Percentiles rank a stretch among this genome's conserved stretches.
Conservation (phyloP, 2,329 filamentous ascomycete species). For the Rhynchosporium graminicola region DNA sequence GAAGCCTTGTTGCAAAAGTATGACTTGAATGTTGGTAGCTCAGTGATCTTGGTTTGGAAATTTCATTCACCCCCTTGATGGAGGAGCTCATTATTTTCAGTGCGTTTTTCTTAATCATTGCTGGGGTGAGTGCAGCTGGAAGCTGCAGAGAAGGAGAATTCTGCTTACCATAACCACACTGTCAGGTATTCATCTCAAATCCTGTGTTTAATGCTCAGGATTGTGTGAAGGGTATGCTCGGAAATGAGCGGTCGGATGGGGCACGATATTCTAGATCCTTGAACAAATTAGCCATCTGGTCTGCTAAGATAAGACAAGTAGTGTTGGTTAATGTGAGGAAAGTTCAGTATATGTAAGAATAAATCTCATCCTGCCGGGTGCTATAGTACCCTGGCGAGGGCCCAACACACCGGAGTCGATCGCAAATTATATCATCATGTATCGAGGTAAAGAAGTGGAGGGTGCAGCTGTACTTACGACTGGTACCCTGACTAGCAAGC, state of each 20-base stretch:
- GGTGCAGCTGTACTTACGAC: constrained; percentile 18
- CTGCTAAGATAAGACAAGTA: neutral
- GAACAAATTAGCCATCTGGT: constrained; percentile 10
- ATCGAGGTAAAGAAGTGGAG: constrained; percentile 25
- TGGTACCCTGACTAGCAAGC: neutral
- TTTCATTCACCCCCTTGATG: constrained; percentile 34
- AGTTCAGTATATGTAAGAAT: constrained; percentile 99
- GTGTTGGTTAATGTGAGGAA: constrained; percentile 20
- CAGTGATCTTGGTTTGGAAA: constrained; percentile 44
- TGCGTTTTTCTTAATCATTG: constrained; percentile 43
- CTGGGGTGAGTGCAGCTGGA: constrained; percentile 11
- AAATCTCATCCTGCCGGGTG: constrained; percentile 79
- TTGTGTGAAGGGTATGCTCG: neutral
- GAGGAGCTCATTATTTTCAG: constrained; percentile 43
- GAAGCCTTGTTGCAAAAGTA: neutral
- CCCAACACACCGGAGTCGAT: constrained; percentile 84
- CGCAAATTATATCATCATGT: constrained; percentile 99
- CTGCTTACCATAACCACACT: constrained; percentile 24
- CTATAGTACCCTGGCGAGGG: constrained; percentile 90
- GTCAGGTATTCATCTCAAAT: neutral
- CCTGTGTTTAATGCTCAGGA: neutral
- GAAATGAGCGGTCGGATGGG: neutral
- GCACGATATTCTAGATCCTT: constrained; percentile 4
- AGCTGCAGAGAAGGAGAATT: neutral
- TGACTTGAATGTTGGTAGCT: constrained; percentile 26